These are phyloP conservation scores for Vinca major DNA, from an alignment of 305 asterid genomes.

Conservation along the genomic window DNA sequence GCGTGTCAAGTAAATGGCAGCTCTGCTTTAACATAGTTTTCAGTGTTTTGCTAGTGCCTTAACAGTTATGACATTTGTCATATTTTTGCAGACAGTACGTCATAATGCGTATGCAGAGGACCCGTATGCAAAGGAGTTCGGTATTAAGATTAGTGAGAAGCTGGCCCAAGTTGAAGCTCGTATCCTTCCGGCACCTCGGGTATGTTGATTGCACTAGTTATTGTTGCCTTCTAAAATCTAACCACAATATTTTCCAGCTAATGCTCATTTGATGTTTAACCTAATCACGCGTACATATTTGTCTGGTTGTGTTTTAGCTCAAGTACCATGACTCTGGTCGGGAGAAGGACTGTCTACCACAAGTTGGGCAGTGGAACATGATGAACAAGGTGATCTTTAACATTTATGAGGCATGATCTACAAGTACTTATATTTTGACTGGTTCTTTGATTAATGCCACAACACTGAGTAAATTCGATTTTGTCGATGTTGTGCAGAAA, in stretches of 20 bases:
- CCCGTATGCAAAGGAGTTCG: conserved; percentile 78
- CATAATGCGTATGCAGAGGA: conserved; percentile 75
- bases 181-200: conserved; percentile 84
- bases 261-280: background rate
- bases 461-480: background rate
- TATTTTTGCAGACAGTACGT: conserved; percentile 47
- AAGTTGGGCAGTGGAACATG: conserved; percentile 93
- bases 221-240: background rate
- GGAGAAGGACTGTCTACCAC: conserved; percentile 34
- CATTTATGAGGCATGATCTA: background rate
- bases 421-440: background rate
- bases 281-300: background rate
- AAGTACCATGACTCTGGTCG: conserved; percentile 85
- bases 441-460: background rate
- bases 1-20: background rate
- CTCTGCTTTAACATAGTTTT: background rate
- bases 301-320: conserved; percentile 36
- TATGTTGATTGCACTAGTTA: conserved; percentile 17
- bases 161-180: conserved; percentile 97
- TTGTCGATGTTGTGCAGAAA: conserved; percentile 21
- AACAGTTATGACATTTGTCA: background rate
- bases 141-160: conserved; percentile 71
- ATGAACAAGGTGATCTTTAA: conserved; percentile 67
- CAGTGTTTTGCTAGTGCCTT: background rate
- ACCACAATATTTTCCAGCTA: background rate